Evolutionary conservation across 2,329 filamentous ascomycete species (phyloP).

Genomic region (Bretziella fagacearum): DNA sequence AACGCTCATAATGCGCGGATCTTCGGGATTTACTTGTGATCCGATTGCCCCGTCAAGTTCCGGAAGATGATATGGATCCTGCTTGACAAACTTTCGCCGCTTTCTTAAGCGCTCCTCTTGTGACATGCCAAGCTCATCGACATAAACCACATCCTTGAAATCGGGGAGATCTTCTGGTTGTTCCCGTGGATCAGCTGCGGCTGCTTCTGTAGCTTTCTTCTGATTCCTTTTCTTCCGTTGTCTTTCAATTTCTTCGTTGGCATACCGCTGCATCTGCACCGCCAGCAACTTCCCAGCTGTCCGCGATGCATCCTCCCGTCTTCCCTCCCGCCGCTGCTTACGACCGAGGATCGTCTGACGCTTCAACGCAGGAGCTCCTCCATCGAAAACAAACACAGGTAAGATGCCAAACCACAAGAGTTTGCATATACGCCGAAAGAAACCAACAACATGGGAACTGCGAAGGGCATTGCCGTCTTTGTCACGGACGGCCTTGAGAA

Average conservation of each 20-base stretch:
- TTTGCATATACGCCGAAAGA: constrained; percentile 97
- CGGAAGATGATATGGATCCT: constrained; percentile 88
- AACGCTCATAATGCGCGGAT: constrained; percentile 89
- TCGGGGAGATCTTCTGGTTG: constrained; percentile 44
- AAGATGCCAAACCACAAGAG: constrained; percentile 90
- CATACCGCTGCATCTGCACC: constrained; percentile 80
- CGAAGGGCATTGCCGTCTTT: constrained; percentile 94
- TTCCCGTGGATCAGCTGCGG: not conserved
- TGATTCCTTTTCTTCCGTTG: constrained; percentile 28
- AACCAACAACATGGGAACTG: constrained; percentile 91
- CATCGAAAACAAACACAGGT: constrained; percentile 96
- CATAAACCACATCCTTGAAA: constrained; percentile 61
- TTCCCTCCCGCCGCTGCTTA: constrained; percentile 66
- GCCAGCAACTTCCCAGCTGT: constrained; percentile 86
- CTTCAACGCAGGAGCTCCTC: constrained; percentile 80
- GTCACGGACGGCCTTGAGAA: constrained; percentile 94
- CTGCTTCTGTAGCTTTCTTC: constrained; percentile 27
- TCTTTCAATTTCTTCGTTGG: constrained; percentile 66
- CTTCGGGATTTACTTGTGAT: constrained; percentile 76
- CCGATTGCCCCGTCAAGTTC: constrained; percentile 65
- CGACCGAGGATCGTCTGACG: constrained; percentile 71
- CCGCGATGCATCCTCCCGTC: constrained; percentile 77
- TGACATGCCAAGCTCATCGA: constrained; percentile 73
- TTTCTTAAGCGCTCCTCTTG: constrained; percentile 55
- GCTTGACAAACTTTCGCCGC: constrained; percentile 62